These are phyloP conservation scores for Entrophospora sp. DNA, from an alignment of 192 early-diverging fungal species.

Conservation along the genomic window DNA sequence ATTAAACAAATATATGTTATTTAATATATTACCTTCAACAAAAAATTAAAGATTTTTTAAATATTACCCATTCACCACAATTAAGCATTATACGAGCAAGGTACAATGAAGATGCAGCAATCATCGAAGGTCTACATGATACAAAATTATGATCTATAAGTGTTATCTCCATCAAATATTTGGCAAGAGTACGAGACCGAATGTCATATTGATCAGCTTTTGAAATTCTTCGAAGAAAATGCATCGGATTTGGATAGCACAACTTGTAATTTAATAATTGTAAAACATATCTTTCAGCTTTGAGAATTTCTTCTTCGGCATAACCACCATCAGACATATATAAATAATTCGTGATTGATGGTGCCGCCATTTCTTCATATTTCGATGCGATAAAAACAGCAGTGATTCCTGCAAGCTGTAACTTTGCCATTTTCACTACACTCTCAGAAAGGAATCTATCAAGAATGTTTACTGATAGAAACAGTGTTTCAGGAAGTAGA, in stretches of 20 bases:
- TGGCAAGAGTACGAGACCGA: slow-evolving; percentile 84
- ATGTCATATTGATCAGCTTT: slow-evolving; percentile 88
- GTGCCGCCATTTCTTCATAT: slow-evolving; percentile 87
- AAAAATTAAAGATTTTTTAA: slow-evolving; percentile 1
- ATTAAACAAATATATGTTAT: background rate
- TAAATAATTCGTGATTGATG: slow-evolving; percentile 74
- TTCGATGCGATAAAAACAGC: slow-evolving; percentile 87
- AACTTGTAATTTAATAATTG: slow-evolving; percentile 80
- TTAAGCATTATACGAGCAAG: slow-evolving; percentile 77
- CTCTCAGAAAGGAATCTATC: slow-evolving; percentile 90
- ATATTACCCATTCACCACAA: slow-evolving; percentile 65
- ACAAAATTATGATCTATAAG: slow-evolving; percentile 81
- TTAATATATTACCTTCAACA: too few relatives aligned
- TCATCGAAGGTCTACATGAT: slow-evolving; percentile 52
- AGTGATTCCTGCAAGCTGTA: slow-evolving; percentile 91
- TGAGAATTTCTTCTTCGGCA: slow-evolving; percentile 74
- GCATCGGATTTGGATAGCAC: slow-evolving; percentile 84
- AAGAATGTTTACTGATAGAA: slow-evolving; percentile 84
- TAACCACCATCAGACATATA: slow-evolving; percentile 78
- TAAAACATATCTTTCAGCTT: slow-evolving; percentile 88
- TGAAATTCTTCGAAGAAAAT: slow-evolving; percentile 80
- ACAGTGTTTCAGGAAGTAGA: slow-evolving; percentile 90
- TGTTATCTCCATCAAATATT: slow-evolving; percentile 94
- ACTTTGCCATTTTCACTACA: slow-evolving; percentile 73
- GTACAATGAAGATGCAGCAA: slow-evolving; percentile 76